Evolutionary conservation across 805 yeast genomes (phyloP), one percentile per base, ranked within the genome.

Genomic region (Ogataea corticis): DNA sequence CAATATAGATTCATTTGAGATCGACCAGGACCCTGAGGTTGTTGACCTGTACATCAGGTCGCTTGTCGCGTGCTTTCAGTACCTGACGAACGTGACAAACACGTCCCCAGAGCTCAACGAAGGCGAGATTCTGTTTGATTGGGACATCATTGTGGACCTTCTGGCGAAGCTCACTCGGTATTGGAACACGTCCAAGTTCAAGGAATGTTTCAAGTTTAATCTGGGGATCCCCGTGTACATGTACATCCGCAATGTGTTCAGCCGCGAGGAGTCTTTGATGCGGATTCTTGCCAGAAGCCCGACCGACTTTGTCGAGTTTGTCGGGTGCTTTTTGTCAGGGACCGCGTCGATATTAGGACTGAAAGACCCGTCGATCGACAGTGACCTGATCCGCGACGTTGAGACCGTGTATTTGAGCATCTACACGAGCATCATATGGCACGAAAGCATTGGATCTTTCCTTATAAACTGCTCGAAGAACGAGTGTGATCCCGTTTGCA

Each of bases 371-470:
- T 10, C 27, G 27, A n/a, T 39, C 48, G 14, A 40, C 46, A 25
- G 34, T 48, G 6, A 58, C 58, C 34, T 28, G 19, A 21, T n/a
- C 30, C 30, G 23, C 4, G 25, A 27, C 16, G 40, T 30, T 9
- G 40, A 28, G 15, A 16, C 56, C 3, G 30, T 60, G 4, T 51
- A 62, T 18, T 31, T 68, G 12, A 46, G 57, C 2, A 51, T 63
- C 7, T 56, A 59, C 21, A 50, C 51, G 33, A 55, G 52, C 13
- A 38, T 67, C 7, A 40, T 58, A 2, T 39, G 52, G 2, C 70
- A 69, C 45, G 74, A 68, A 46, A 60, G 65, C 33, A 66, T 58
- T 43, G 61, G 56, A 4, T 60, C 61, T 4, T 68, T 55, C 21
- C 42, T 59, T n/a, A 33, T 53, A 10, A 44, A 38, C 9, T 29